Evolutionary conservation across 2,329 filamentous ascomycete species (phyloP), one percentile per base, ranked within the genome.

Genomic region (Cordyceps cateniannulata): DNA sequence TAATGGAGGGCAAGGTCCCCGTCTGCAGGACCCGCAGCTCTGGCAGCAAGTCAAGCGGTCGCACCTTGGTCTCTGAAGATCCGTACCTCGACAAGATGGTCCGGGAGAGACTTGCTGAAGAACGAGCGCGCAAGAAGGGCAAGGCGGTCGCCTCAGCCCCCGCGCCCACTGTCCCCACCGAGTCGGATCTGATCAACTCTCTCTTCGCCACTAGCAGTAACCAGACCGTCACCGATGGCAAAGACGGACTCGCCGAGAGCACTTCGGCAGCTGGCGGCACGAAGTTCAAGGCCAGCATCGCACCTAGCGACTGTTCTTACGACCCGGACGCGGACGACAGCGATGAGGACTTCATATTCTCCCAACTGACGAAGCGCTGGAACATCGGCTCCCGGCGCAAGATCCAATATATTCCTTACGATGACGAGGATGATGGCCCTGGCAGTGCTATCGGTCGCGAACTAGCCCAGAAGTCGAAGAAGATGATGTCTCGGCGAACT

Each of bases 1-100:
- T 96, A 62, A 97, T 97, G 93, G 89, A 89, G 65, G 93, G 92
- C 65, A 95, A 93, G 71, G 84, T 90, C 40, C 84, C 85, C 32
- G 86, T 88, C 22, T 84, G 81, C 67, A 78, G 86, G 59, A 87
- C 84, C 65, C 78, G 78, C 40, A 89, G 85, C 69, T 78, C 81
- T 40, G 78, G 75, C 45, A 85, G 80, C 67, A 77, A 77, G 51
- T 73, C 77, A 24, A 84, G 79, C 60, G 75, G 75, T 50, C 75
- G 70, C 65, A 81, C 78, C 1, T 66, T 76, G 55, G 70, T 72
- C 60, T 71, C 69, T 24, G 76, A 81, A 7, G 77, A 76, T 24
- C 68, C 74, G 8, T 72, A 73, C 18, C 69, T 82, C 42, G 73
- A 76, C 3, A 74, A 80, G 38, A 62, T 76, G 29, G 72, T 81